Percentiles rank a stretch among this genome's conserved stretches.
These are phyloP conservation scores for Candida suzukii DNA, from an alignment of 805 yeast genomes.

Conservation along the genomic window DNA sequence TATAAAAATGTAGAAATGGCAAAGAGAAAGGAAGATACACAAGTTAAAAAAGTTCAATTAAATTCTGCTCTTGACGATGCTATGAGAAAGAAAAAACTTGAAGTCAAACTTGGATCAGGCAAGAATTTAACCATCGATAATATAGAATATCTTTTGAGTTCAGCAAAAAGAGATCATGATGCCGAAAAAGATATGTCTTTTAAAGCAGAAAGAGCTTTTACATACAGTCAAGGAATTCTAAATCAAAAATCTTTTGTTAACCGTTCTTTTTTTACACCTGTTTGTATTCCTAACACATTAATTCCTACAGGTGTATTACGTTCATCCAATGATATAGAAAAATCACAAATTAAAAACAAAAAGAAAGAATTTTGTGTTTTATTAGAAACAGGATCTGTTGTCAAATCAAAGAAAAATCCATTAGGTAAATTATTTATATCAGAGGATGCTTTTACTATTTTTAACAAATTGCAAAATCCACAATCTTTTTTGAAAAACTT, in stretches of 20 bases:
- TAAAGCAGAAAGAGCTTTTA: conserved; percentile 43
- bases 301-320: conserved; percentile 9
- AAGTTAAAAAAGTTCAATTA: neutral
- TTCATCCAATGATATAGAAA: no score
- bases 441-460: conserved; percentile 35
- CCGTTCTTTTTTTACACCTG: conserved; percentile 40
- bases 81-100: neutral
- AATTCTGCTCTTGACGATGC: neutral
- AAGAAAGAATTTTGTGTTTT: conserved; percentile 13
- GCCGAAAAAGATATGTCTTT: conserved; percentile 35
- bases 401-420: conserved; percentile 30
- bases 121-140: neutral
- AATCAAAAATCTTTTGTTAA: conserved; percentile 34
- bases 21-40: neutral
- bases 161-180: conserved; percentile 34
- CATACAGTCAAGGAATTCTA: conserved; percentile 36
- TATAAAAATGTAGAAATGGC: neutral
- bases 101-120: no score
- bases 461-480: conserved; percentile 33
- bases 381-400: conserved; percentile 26
- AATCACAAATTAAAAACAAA: neutral
- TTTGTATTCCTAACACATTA: conserved; percentile 25
- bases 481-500: conserved; percentile 28
- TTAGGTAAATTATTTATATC: conserved; percentile 27
- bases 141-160: conserved; percentile 19